Evolutionary conservation across 495 filamentous ascomycete species (phyloP), one percentile per base, ranked within the genome.

Genomic region (Neurospora sp.): DNA sequence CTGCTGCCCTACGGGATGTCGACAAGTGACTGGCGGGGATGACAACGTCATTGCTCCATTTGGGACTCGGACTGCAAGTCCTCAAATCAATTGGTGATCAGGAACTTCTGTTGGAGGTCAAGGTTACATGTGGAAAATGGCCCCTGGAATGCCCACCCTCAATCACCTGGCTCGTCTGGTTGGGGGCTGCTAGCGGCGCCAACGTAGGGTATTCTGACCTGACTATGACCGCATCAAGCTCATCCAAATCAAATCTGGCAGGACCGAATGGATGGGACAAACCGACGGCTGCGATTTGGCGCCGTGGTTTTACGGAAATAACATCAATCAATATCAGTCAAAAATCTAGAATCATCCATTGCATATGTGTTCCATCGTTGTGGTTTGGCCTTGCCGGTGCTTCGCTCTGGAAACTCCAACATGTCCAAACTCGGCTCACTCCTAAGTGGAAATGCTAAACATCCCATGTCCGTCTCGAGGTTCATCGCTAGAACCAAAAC

Each of bases 21-120:
- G 48, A 59, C 38, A n/a, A 34, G 70, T n/a, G 37, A 19, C 39
- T 34, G 24, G 70, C 28, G 70, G 42, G 40, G 31, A 34, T 24
- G 39, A 54, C 40, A 71, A 71, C 70, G 70, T 71, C 70, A 71
- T 59, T 48, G 28, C 54, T 62, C 54, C 54, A 62, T 62, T 34
- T 17, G 24, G 54, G 13, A 28, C 39, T 40, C 15, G 39, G 39
- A 59, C 21, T 59, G 11, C 48, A 59, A 59, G 31, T 11, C 24
- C 48, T 24, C 48, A 59, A 59, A 31, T 31, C 28, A 62, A 62
- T 8, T 62, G 54, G 54, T 45, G 42, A 17, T 62, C 54, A 62
- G 28, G 54, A 34, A 62, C 54, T 34, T 34, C 15, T 62, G 45
- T 13, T 13, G 13, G 28, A 66, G 54, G 24, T 66, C 4, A 19